Base-by-base conservation (phyloP, 75 land plant genomes). In the Pinus tabuliformis region DNA sequence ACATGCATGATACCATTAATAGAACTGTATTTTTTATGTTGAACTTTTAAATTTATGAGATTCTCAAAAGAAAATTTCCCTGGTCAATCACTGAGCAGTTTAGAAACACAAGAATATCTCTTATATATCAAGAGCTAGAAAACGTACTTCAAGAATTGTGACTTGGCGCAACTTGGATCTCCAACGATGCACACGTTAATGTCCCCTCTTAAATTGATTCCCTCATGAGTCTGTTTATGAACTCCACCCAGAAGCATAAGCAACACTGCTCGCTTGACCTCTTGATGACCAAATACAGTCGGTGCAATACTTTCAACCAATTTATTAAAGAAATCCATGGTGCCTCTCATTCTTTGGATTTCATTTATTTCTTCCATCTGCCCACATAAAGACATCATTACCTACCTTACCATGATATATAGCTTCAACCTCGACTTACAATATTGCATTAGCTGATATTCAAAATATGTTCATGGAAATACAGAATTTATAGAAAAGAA, bases 191-290 rank as follows among this genome's bases (percentile, higher is more conserved):
- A 95, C 54, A 97, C 94, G 80, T 97, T 97, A 81, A 97, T 97
- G 74, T 96, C 99, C 15, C 99, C 99, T 81, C 99, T 91, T 13
- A 96, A 83, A 66, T 96, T 96, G 72, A 97, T 97, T 58, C 99
- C 98, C 82, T 97, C 99, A 71, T 97, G 94, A 33, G 98, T 97
- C 56, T 79, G 68, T 83, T 97, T 97, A 76, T 97, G 98, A 13
- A 97, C 98, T 59, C 99, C 99, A 58, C 99, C 98, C 77, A 97
- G 71, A 26, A 97, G 89, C 99, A 97, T 97, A 59, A 97, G 92
- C 65, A 97, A 79, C 63, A 97, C 89, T 6, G 99, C 99, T 71
- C 98, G 88, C 79, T 97, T 97, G 39, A 95, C 91, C 72, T 97
- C 99, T 83, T 91, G 92, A 80, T 97, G 99, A n/a, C 99, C 99